Evolutionary conservation across 2,329 filamentous ascomycete genomes (phyloP).

Genomic region (Ophiostoma sp.): DNA sequence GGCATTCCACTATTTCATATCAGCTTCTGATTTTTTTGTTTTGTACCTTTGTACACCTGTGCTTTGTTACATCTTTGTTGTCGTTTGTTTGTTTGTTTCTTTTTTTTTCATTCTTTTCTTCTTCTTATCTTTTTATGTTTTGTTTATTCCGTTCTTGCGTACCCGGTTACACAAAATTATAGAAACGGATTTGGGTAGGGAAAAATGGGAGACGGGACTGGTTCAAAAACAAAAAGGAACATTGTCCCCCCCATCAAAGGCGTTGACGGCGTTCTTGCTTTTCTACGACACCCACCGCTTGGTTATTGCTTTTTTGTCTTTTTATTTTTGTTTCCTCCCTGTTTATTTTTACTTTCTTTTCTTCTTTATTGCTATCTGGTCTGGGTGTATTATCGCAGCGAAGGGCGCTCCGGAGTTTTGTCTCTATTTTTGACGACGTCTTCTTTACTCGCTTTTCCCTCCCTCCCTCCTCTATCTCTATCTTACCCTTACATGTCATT

Average conservation of each 20-base stretch:
- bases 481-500: neutral
- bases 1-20: too few relatives aligned
- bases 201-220: neutral
- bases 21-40: neutral
- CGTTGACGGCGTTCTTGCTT: slow-evolving; percentile 10
- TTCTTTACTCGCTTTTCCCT: neutral
- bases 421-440: slow-evolving; percentile 11
- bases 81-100: neutral
- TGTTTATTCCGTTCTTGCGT: neutral
- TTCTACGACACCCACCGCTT: neutral
- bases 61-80: neutral
- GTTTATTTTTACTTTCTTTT: neutral
- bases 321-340: neutral
- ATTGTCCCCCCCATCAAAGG: neutral
- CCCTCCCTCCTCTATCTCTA: neutral
- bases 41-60: neutral
- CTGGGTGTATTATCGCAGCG: slow-evolving; percentile 15
- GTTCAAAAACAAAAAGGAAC: neutral
- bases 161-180: slow-evolving; percentile 8
- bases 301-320: neutral
- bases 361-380: neutral
- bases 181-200: slow-evolving; percentile 5
- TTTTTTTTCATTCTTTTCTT: neutral
- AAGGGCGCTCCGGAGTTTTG: slow-evolving; percentile 22
- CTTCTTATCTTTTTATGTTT: neutral